These are phyloP conservation scores for Curvularia sp. DNA, from an alignment of 2,329 filamentous ascomycete genomes.

Conservation along the genomic window DNA sequence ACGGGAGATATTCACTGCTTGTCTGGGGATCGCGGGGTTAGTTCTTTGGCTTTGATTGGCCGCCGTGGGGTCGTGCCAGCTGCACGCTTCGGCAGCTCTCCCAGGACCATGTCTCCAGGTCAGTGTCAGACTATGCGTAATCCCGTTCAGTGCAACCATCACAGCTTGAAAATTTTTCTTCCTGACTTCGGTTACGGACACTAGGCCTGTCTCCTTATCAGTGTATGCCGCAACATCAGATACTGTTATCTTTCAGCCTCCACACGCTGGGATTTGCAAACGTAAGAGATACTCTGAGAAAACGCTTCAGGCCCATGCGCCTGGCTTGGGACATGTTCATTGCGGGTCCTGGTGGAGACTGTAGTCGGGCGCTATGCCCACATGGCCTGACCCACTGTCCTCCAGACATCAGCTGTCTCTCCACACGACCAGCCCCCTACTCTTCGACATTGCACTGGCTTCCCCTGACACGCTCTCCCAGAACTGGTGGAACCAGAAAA, in stretches of 20 bases:
- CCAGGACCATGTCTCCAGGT: background rate
- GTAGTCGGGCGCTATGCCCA: slow-evolving; percentile 2
- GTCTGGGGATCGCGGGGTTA: slow-evolving; percentile 8
- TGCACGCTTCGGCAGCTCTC: background rate
- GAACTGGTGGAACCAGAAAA: too few relatives aligned
- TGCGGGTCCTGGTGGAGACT: slow-evolving; percentile 13
- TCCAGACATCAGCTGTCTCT: slow-evolving; percentile 1
- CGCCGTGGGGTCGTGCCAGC: background rate
- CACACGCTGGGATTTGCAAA: slow-evolving; percentile 2
- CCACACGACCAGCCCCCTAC: background rate
- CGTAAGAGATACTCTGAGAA: slow-evolving; percentile 11
- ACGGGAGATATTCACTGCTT: background rate
- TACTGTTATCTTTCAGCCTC: slow-evolving; percentile 11
- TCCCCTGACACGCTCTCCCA: background rate
- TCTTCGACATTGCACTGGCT: background rate
- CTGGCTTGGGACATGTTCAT: slow-evolving; percentile 3
- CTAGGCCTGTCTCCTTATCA: slow-evolving; percentile 10
- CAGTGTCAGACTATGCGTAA: background rate
- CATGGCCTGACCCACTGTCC: slow-evolving; percentile 13
- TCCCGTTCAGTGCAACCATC: background rate
- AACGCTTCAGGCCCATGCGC: background rate
- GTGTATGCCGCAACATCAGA: background rate
- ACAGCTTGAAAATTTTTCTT: background rate
- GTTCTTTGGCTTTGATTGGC: background rate
- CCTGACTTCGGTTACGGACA: background rate